phyloP scores from a whole-genome alignment of 225 moss, liverwort and hornwort species.

The Pleurozium schreberi region DNA sequence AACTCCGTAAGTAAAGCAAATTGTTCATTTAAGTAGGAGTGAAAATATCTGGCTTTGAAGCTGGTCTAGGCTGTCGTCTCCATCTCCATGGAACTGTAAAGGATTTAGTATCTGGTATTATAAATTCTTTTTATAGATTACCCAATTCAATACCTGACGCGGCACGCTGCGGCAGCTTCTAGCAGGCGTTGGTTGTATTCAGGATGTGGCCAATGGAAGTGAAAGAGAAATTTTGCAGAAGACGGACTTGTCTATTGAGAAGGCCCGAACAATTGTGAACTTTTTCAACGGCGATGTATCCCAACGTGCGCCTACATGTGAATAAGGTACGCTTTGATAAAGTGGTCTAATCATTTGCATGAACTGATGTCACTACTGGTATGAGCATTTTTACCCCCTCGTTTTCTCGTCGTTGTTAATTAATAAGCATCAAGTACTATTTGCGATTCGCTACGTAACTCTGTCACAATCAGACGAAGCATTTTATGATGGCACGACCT shows the following conservation, averaged over 20 bases:
- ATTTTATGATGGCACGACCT: not conserved
- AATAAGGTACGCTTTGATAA: not conserved
- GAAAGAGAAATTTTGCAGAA: constrained; percentile 25
- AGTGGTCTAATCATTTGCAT: not conserved
- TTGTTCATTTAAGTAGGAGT: not conserved
- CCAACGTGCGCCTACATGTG: not conserved
- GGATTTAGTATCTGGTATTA: not conserved
- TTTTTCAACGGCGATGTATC: constrained; percentile 14
- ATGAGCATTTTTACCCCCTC: not conserved
- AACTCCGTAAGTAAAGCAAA: constrained; percentile 20
- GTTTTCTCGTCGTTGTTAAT: not conserved
- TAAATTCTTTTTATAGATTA: not conserved
- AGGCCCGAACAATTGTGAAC: constrained; percentile 14
- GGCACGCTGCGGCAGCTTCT: constrained; percentile 17
- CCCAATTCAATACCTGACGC: not conserved
- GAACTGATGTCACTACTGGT: not conserved
- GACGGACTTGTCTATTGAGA: constrained; percentile 23
- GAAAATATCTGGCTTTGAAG: not conserved
- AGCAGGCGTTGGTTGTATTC: constrained; percentile 34
- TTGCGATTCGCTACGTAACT: not conserved
- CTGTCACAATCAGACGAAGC: not conserved
- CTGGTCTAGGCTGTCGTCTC: not conserved
- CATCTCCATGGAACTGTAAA: not conserved
- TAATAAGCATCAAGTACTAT: not conserved
- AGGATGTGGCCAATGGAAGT: constrained; percentile 26